Evolutionary conservation across 192 early-diverging fungal genomes (phyloP).

Genomic region (Cetraspora pellucida): DNA sequence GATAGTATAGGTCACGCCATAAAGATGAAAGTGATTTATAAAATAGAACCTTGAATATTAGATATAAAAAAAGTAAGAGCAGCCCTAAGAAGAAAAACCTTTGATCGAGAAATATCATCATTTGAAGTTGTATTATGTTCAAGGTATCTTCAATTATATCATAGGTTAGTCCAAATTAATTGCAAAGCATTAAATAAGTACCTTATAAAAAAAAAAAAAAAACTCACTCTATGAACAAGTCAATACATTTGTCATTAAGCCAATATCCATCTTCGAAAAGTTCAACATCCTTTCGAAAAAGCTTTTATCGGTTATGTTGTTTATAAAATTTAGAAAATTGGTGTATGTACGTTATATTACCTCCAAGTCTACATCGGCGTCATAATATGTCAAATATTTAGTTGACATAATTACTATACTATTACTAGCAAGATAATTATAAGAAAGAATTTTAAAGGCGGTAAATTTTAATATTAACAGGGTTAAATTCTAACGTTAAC

Average conservation of each 20-base stretch:
- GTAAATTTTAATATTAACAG: too few species aligned
- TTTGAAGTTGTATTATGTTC: too few species aligned
- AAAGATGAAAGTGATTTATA: too few species aligned
- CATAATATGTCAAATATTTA: neutral
- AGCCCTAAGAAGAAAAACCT: too few species aligned
- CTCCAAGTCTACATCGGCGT: neutral
- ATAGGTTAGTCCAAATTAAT: neutral
- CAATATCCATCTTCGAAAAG: neutral
- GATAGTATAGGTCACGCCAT: too few species aligned
- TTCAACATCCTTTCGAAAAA: conserved; percentile 1
- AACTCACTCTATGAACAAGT: conserved; percentile 12
- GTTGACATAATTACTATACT: neutral
- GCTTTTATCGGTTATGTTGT: neutral
- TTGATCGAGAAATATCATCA: too few species aligned
- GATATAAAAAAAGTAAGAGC: too few species aligned
- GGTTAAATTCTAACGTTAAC: too few species aligned
- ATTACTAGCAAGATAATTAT: too few species aligned
- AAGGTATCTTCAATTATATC: too few species aligned
- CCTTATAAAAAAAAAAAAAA: neutral
- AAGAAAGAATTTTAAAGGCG: too few species aligned
- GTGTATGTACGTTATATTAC: neutral
- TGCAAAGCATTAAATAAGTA: neutral
- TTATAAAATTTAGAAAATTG: neutral
- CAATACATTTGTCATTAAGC: conserved; percentile 28
- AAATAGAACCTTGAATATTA: too few species aligned